phyloP scores from a whole-genome alignment of 495 filamentous ascomycete genomes.

The Aspergillus cavernicola region DNA sequence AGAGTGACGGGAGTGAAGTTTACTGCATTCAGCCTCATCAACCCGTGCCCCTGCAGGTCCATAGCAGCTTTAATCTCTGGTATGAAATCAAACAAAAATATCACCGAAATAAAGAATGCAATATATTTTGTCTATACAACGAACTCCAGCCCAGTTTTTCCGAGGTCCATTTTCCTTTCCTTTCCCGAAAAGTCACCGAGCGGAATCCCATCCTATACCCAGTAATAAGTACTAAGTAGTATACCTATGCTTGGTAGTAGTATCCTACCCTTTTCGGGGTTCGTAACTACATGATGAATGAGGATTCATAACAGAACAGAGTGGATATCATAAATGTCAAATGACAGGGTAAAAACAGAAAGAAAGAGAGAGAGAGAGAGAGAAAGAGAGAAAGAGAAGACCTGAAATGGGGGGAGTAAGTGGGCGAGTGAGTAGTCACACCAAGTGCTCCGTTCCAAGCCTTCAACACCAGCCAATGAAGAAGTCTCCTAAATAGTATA shows the following conservation, averaged over 20 bases:
- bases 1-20: too few species aligned
- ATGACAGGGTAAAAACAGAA: conserved; percentile 5
- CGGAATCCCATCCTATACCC: too few species aligned
- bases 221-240: too few species aligned
- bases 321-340: conserved; percentile 26
- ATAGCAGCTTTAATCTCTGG: too few species aligned
- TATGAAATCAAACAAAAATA: too few species aligned
- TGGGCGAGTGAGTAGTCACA: too few species aligned
- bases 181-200: not conserved
- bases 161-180: not conserved
- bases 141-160: conserved; percentile 8
- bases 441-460: too few species aligned
- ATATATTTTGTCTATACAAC: conserved; percentile 15
- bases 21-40: too few species aligned
- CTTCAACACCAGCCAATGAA: conserved; percentile 8
- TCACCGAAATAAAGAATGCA: not conserved
- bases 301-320: conserved; percentile 18
- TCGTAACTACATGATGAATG: conserved; percentile 7
- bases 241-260: too few species aligned
- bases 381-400: conserved; percentile 21
- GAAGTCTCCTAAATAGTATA: conserved; percentile 6
- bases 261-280: not conserved
- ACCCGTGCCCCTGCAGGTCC: too few species aligned
- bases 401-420: not conserved
- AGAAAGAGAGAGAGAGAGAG: conserved; percentile 12